Conservation (phyloP, 805 yeast species). For the Suhomyces pyralidae region DNA sequence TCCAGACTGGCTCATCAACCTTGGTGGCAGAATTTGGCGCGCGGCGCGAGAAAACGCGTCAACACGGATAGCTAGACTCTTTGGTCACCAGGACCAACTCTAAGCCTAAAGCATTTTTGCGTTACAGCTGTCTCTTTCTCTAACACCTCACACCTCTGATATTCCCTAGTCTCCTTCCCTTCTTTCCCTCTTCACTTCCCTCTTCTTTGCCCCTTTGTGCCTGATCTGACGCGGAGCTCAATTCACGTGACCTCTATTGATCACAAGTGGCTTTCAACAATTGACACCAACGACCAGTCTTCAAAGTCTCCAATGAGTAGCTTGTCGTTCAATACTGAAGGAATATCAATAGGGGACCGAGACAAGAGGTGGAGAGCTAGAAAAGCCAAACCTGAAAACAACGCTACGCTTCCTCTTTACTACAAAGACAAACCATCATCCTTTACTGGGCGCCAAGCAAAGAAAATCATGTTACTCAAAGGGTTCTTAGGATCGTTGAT, state of each 20-base stretch:
- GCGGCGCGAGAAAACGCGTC: not conserved
- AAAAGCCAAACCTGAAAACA: constrained; percentile 5
- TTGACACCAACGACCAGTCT: not conserved
- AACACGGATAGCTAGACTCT: not conserved
- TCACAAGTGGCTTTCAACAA: not conserved
- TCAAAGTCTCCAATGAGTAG: not conserved
- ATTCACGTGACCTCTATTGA: not conserved
- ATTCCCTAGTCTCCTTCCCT: not conserved
- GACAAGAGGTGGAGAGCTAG: constrained; percentile 20
- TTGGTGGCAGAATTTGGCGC: not conserved
- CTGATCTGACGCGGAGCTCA: not conserved
- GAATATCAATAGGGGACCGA: constrained; percentile 9
- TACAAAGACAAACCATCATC: constrained; percentile 33
- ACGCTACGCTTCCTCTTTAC: constrained; percentile 27
- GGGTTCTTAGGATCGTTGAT: constrained; percentile 39
- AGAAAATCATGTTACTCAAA: constrained; percentile 37
- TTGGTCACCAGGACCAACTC: not conserved
- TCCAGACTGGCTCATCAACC: not conserved
- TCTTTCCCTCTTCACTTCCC: not conserved
- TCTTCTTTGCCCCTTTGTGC: not conserved
- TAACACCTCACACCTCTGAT: not conserved
- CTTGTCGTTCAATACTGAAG: constrained; percentile 9
- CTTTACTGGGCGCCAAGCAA: not conserved
- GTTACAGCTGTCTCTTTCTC: not conserved
- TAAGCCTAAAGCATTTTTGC: not conserved